These are phyloP conservation scores for Drechslerella dactyloides DNA, from an alignment of 2,329 filamentous ascomycete species.

Conservation along the genomic window DNA sequence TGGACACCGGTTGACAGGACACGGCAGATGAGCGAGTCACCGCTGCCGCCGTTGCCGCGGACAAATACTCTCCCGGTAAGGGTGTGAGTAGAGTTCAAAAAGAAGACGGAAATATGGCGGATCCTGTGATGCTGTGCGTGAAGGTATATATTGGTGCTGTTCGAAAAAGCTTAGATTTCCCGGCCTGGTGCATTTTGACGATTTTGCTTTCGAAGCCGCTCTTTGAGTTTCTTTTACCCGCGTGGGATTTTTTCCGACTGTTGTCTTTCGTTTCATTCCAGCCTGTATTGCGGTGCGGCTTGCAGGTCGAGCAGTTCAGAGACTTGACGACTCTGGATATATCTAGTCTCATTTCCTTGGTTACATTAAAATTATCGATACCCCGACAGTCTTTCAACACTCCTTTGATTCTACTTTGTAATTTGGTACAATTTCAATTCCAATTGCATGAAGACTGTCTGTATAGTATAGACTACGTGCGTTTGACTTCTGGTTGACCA, in stretches of 20 bases:
- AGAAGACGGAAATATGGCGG: background rate
- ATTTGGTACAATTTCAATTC: background rate
- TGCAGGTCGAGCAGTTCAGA: constrained; percentile 38
- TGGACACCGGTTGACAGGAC: constrained; percentile 27
- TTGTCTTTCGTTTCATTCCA: background rate
- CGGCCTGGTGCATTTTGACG: background rate
- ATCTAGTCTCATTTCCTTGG: background rate
- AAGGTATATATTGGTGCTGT: background rate
- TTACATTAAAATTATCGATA: background rate
- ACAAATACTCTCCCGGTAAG: background rate
- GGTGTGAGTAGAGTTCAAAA: background rate
- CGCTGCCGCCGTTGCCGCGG: constrained; percentile 19
- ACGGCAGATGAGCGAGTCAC: constrained; percentile 12
- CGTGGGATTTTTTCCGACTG: background rate
- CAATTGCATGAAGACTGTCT: too few relatives aligned
- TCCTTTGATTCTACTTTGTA: background rate
- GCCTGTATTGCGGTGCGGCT: constrained; percentile 7
- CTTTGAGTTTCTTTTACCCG: background rate
- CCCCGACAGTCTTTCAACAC: background rate
- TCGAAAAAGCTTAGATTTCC: constrained; percentile 1
- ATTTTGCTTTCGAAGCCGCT: background rate
- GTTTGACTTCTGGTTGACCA: too few relatives aligned
- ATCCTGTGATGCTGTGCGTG: background rate
- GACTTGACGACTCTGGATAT: background rate
- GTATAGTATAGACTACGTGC: too few relatives aligned